phyloP scores from a whole-genome alignment of 2,329 filamentous ascomycete species.

The Boeremia lycopersici region DNA sequence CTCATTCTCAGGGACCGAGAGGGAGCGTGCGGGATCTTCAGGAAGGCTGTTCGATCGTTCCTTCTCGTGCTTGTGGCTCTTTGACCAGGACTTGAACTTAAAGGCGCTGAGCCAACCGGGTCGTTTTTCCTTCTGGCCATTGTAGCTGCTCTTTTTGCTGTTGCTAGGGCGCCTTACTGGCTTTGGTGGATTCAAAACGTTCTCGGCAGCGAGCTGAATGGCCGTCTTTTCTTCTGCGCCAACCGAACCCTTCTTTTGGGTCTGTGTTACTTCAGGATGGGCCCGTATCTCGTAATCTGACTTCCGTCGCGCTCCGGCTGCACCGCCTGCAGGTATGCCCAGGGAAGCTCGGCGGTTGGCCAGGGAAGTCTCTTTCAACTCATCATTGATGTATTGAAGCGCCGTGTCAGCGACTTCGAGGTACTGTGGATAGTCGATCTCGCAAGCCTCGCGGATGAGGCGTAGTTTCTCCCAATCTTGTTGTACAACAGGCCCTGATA shows the following conservation, averaged over 20 bases:
- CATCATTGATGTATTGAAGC: conserved; percentile 51
- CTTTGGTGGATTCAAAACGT: conserved; percentile 22
- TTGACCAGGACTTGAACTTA: conserved; percentile 37
- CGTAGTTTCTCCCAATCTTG: conserved; percentile 51
- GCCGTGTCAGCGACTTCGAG: conserved; percentile 50
- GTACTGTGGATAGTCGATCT: conserved; percentile 53
- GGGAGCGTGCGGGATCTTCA: conserved; percentile 32
- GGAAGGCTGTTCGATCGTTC: conserved; percentile 30
- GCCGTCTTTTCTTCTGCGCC: conserved; percentile 24
- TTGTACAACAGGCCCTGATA: conserved; percentile 39
- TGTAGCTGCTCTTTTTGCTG: conserved; percentile 28
- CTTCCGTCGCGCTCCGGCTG: conserved; percentile 26
- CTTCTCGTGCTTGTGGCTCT: conserved; percentile 30
- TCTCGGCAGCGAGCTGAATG: conserved; percentile 30
- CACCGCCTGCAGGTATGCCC: conserved; percentile 5
- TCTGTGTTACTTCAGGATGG: conserved; percentile 6
- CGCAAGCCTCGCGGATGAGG: conserved; percentile 52
- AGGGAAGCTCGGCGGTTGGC: conserved; percentile 26
- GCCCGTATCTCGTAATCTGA: conserved; percentile 30
- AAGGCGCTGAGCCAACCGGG: conserved; percentile 40
- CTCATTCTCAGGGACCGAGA: conserved; percentile 29
- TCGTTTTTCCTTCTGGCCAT: conserved; percentile 33
- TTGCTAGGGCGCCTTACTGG: conserved; percentile 15
- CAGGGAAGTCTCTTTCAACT: conserved; percentile 36
- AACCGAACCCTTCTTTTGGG: background rate